Conservation (phyloP, 805 yeast genomes). For the Yarrowia sp. region DNA sequence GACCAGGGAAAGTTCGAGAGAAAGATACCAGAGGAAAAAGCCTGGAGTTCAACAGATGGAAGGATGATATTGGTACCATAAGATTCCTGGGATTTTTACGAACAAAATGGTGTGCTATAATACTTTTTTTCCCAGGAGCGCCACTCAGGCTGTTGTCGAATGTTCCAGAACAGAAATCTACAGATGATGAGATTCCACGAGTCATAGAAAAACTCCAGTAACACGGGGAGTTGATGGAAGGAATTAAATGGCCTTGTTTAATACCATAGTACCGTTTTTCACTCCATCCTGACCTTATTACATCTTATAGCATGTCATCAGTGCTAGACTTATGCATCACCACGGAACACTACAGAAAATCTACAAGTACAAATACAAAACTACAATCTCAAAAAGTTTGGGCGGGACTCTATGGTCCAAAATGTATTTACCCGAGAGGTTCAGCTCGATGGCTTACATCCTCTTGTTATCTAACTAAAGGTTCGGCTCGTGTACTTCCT, state of each 20-base stretch:
- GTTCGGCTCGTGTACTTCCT: not conserved
- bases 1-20: not conserved
- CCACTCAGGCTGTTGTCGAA: not conserved
- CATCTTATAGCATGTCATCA: no score
- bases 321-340: no score
- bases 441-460: not conserved
- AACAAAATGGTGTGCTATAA: not conserved
- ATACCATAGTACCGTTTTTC: no score
- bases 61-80: no score
- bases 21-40: not conserved
- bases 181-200: no score
- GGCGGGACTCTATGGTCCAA: not conserved
- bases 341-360: no score
- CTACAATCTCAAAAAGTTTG: not conserved
- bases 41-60: not conserved
- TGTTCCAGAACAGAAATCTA: not conserved
- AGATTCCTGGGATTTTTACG: not conserved
- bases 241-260: no score
- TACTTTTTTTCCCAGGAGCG: no score
- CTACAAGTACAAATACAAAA: not conserved
- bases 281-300: no score
- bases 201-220: no score
- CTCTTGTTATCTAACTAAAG: not conserved
- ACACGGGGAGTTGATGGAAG: not conserved
- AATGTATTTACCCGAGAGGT: conserved; percentile 4